Conservation (phyloP, 176 grass and related monocot genomes). For the Musa itinerans region DNA sequence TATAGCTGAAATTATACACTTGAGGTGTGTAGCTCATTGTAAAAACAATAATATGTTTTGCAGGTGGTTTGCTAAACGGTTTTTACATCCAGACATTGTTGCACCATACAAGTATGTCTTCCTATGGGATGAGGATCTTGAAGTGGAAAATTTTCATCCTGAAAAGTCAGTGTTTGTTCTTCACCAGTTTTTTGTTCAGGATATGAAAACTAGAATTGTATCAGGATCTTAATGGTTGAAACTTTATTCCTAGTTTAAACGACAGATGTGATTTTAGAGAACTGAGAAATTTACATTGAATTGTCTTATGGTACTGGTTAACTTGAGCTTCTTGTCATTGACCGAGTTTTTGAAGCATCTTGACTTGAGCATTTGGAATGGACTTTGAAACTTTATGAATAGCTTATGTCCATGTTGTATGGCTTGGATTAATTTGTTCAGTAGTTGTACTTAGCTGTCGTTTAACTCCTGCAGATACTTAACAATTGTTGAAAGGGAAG, state of each 20-base stretch:
- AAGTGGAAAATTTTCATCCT: conserved; percentile 18
- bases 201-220: not conserved
- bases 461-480: conserved; percentile 4
- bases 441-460: not conserved
- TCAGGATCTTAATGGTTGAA: not conserved
- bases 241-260: not conserved
- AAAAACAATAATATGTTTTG: not conserved
- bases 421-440: not conserved
- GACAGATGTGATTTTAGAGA: not conserved
- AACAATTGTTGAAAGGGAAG: conserved; percentile 11
- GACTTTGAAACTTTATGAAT: not conserved
- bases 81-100: conserved; percentile 16
- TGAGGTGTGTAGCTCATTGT: not conserved
- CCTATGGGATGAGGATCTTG: conserved; percentile 19
- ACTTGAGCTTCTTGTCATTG: not conserved
- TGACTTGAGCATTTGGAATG: not conserved
- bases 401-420: not conserved
- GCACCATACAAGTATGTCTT: conserved; percentile 12
- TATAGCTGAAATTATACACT: not conserved
- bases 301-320: not conserved
- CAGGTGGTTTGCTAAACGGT: conserved; percentile 18
- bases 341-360: not conserved
- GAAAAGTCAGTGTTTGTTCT: not conserved
- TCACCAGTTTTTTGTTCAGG: not conserved
- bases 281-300: not conserved